Conservation (phyloP, 768 basidiomycete genomes). For the Lactarius pseudohatsudake region DNA sequence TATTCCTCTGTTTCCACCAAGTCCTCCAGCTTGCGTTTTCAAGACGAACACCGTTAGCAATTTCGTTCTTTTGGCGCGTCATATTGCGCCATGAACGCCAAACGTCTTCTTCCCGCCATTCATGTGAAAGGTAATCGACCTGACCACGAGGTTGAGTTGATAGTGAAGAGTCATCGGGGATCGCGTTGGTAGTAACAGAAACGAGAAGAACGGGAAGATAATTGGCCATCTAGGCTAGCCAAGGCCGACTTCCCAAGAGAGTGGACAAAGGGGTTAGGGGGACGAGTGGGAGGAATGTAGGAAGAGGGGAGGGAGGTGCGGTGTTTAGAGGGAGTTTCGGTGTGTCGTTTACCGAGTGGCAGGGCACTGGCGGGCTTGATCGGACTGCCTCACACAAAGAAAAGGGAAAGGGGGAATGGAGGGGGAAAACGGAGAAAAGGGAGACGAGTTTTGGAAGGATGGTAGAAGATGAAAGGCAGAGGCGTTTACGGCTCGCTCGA, state of each 20-base stretch:
- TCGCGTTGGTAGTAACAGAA: slow-evolving; percentile 54
- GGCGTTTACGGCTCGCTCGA: slow-evolving; percentile 2
- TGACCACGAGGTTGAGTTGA: slow-evolving; percentile 86
- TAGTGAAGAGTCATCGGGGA: slow-evolving; percentile 72
- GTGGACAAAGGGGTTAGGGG: neutral
- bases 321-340: neutral
- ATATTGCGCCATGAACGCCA: slow-evolving; percentile 98
- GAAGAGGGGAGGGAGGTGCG: neutral
- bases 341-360: slow-evolving; percentile 9
- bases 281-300: neutral
- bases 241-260: neutral
- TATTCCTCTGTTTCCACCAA: slow-evolving; percentile 99
- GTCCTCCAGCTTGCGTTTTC: slow-evolving; percentile 99
- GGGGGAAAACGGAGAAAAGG: neutral
- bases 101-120: slow-evolving; percentile 98
- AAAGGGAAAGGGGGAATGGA: neutral
- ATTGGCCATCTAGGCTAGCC: slow-evolving; percentile 49
- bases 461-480: slow-evolving; percentile 18
- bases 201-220: slow-evolving; percentile 70
- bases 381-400: neutral
- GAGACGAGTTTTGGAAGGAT: neutral
- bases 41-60: slow-evolving; percentile 89
- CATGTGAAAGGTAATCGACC: slow-evolving; percentile 97
- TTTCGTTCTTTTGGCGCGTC: slow-evolving; percentile 98
- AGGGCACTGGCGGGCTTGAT: slow-evolving; percentile 10